Percentiles rank a stretch among this genome's conserved stretches.
These are phyloP conservation scores for Atalantia buxifolia DNA, from an alignment of 345 rosid genomes.

Conservation along the genomic window DNA sequence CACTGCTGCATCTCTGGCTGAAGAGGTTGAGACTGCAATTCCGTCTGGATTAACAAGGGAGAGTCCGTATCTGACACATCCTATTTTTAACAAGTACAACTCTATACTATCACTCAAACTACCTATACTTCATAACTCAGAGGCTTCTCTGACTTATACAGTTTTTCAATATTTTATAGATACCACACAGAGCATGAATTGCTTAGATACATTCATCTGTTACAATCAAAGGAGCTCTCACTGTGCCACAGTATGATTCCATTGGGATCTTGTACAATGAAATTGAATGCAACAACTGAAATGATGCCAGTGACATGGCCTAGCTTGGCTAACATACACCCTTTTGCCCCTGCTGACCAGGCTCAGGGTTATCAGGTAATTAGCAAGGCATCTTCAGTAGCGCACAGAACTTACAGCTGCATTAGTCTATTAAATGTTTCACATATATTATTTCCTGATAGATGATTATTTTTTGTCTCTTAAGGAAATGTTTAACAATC, in stretches of 20 bases:
- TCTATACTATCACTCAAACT: constrained; percentile 18
- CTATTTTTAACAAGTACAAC: constrained; percentile 78
- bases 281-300: constrained; percentile 93
- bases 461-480: constrained; percentile 16
- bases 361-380: constrained; percentile 87
- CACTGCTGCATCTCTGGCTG: constrained; percentile 83
- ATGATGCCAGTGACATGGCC: constrained; percentile 99
- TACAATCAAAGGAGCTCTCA: constrained; percentile 91
- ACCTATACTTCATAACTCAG: constrained; percentile 9
- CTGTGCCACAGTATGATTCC: constrained; percentile 99
- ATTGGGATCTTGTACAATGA: constrained; percentile 98
- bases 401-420: neutral
- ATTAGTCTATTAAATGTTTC: neutral
- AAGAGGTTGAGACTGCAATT: constrained; percentile 68
- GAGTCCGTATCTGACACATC: constrained; percentile 73
- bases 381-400: neutral
- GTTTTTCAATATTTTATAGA: constrained; percentile 36
- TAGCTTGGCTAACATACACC: constrained; percentile 81
- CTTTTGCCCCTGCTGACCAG: constrained; percentile 83
- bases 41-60: constrained; percentile 71
- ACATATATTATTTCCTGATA: constrained; percentile 21
- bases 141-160: constrained; percentile 21
- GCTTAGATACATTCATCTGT: constrained; percentile 79
- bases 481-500: constrained; percentile 88
- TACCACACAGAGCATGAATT: constrained; percentile 96